These are phyloP conservation scores for Syzygium malaccense DNA, from an alignment of 441 rosid genomes.

Conservation along the genomic window DNA sequence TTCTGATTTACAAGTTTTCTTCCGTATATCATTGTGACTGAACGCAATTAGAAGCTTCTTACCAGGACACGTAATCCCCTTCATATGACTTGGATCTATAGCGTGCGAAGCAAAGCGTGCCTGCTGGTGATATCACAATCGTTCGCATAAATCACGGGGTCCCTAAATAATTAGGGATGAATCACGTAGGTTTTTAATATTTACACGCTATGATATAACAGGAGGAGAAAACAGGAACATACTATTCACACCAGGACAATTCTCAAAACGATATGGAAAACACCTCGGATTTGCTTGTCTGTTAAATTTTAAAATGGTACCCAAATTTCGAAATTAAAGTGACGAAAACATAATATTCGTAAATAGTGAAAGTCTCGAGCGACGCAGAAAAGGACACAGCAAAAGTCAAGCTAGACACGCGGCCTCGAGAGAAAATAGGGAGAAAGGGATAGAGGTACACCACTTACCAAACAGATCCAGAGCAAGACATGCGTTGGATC, in stretches of 20 bases:
- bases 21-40: neutral
- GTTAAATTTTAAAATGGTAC: neutral
- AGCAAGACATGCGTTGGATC: neutral
- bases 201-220: neutral
- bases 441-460: neutral
- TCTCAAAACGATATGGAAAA: neutral
- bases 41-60: neutral
- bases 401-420: neutral
- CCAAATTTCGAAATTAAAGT: neutral
- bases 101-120: neutral
- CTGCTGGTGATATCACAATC: neutral
- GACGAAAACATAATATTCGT: neutral
- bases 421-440: neutral
- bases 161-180: neutral
- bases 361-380: neutral
- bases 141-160: neutral
- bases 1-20: neutral
- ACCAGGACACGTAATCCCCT: neutral
- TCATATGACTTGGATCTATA: neutral
- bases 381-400: neutral
- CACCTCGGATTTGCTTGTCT: neutral
- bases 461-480: neutral
- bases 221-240: neutral
- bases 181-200: neutral
- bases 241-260: neutral